Base-by-base conservation (phyloP, 2,329 filamentous ascomycete species). In the Beauveria rudraprayagi region DNA sequence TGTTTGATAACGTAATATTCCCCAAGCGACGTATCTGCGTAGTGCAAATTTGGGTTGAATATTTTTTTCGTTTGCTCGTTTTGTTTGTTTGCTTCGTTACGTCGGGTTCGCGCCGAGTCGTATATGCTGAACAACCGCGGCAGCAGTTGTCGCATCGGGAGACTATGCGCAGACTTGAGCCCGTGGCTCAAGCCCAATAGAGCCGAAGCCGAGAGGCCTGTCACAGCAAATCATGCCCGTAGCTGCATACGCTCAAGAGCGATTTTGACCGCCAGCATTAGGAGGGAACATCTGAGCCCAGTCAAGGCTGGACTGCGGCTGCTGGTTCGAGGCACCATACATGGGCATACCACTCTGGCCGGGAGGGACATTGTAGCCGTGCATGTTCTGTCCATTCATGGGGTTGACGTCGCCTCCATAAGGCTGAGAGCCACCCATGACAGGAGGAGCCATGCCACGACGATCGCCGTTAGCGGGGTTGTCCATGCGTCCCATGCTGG, bases 231-330 rank as follows among this genome's bases (percentile, higher is more conserved):
- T 22, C 37, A 16, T 40, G 30, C 41, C 56, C 68, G 80, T 78
- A 71, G 77, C 73, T 73, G 44, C 22, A 5, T 2, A 40, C 17
- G 44, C 37, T 52, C 34, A 59, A 24, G 34, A 30, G 24, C 86
- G 75, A 80, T 78, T 76, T 85, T 87, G 83, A 77, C 30, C 55
- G 10, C 55, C 55, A 34, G 83, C 80, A 82, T 85, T 86, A 78
- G 86, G 76, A 78, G 87, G 87, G 79, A 90, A 90, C 85, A 91
- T 89, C 73, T 88, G 83, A 70, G 87, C 83, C 88, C 88, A 91
- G 77, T 91, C 88, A 78, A 88, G 78, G 78, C 81, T 76, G 72
- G 80, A 78, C 76, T 83, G 80, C 76, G 86, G 83, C 74, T 81
- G 81, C 75, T 80, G 76, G 75, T 81, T 82, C 67, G 83, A 82